Conservation (phyloP, 2,329 filamentous ascomycete genomes). For the Cladosporium austrohemisphaericum region DNA sequence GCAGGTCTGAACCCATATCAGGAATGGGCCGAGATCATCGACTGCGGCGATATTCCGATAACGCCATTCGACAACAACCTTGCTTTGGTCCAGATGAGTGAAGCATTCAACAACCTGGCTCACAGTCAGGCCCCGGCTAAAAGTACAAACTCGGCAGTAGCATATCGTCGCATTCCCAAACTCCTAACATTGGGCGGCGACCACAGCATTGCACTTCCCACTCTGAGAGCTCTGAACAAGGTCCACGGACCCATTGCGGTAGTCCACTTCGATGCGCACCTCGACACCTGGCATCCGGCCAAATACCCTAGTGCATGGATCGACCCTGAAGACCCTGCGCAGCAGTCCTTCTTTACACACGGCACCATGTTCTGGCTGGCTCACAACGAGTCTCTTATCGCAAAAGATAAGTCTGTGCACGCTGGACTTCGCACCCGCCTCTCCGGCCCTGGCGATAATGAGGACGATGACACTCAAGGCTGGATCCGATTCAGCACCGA, state of each 20-base stretch:
- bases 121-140: slow-evolving; percentile 37
- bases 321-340: slow-evolving; percentile 46
- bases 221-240: slow-evolving; percentile 47
- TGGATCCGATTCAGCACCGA: slow-evolving; percentile 79
- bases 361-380: slow-evolving; percentile 92
- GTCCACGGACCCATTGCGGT: slow-evolving; percentile 46
- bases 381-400: slow-evolving; percentile 72
- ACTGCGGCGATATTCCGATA: slow-evolving; percentile 88
- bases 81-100: slow-evolving; percentile 78
- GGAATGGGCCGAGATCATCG: slow-evolving; percentile 73
- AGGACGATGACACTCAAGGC: slow-evolving; percentile 66
- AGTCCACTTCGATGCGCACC: slow-evolving; percentile 57
- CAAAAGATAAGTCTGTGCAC: slow-evolving; percentile 72
- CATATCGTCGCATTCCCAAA: slow-evolving; percentile 44
- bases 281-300: slow-evolving; percentile 80
- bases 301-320: slow-evolving; percentile 77
- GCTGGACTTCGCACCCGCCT: slow-evolving; percentile 78
- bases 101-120: slow-evolving; percentile 69
- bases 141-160: slow-evolving; percentile 36
- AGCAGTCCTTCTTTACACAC: slow-evolving; percentile 76
- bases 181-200: slow-evolving; percentile 49
- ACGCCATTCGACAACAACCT: slow-evolving; percentile 82
- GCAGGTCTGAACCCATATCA: slow-evolving; percentile 79
- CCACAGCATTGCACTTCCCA: slow-evolving; percentile 49
- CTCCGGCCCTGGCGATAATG: slow-evolving; percentile 64